These are phyloP conservation scores for Metarhizium robertsii DNA, from an alignment of 2,329 filamentous ascomycete species.

Conservation along the genomic window DNA sequence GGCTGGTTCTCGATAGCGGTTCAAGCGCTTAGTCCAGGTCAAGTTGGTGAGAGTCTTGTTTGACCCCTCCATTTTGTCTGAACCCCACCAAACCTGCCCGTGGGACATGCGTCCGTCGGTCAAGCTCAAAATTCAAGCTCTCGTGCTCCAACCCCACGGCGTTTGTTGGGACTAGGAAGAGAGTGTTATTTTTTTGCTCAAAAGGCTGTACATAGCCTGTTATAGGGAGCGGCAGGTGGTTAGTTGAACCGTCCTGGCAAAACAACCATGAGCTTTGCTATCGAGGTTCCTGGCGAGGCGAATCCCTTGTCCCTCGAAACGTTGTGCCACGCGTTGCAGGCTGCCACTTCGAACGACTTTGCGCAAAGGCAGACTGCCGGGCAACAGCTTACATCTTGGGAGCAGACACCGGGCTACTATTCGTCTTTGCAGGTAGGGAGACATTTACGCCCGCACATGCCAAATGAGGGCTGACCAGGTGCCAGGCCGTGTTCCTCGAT, in stretches of 20 bases:
- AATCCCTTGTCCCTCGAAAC: constrained; percentile 57
- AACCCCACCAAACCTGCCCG: not conserved
- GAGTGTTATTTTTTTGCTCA: not conserved
- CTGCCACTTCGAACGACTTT: constrained; percentile 53
- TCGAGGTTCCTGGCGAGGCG: constrained; percentile 77
- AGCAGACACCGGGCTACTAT: constrained; percentile 56
- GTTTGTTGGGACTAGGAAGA: not conserved
- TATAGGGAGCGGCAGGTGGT: not conserved
- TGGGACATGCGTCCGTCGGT: not conserved
- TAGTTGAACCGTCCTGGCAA: not conserved
- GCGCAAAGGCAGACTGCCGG: constrained; percentile 56
- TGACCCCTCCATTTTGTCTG: too few species aligned
- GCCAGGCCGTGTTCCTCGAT: constrained; percentile 71
- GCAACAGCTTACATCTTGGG: constrained; percentile 65
- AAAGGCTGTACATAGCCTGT: not conserved
- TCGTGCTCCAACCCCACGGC: not conserved
- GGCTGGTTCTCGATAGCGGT: too few species aligned
- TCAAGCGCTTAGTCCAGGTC: too few species aligned
- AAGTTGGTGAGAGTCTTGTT: too few species aligned
- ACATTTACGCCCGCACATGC: not conserved
- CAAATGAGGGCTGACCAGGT: not conserved
- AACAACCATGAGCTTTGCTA: constrained; percentile 53
- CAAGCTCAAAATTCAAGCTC: not conserved
- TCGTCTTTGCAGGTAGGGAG: constrained; percentile 53
- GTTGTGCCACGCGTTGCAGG: constrained; percentile 54